Evolutionary conservation across 257 asterid species (phyloP).

Genomic region (Plantago major): DNA sequence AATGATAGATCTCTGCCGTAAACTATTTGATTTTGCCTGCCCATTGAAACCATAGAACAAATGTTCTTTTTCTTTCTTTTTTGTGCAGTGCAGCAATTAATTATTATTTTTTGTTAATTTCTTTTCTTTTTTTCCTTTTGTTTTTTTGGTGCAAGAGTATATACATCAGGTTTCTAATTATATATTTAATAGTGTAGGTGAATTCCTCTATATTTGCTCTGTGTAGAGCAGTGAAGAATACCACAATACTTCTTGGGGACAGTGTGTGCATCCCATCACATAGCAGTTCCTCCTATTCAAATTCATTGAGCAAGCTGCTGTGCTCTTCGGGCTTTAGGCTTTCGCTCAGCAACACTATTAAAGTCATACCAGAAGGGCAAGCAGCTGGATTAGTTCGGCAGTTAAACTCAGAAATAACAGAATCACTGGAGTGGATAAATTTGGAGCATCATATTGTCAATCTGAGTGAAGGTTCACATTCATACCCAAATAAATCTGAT

Average conservation of each 20-base stretch:
- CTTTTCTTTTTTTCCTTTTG: constrained; percentile 1
- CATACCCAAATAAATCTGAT: constrained; percentile 21
- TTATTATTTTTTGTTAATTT: no score
- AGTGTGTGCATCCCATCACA: constrained; percentile 25
- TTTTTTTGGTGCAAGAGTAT: constrained; percentile 14
- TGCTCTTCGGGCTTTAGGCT: constrained; percentile 63
- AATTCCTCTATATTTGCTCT: constrained; percentile 61
- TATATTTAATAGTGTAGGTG: constrained; percentile 52
- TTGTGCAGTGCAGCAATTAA: neutral
- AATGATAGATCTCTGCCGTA: no score
- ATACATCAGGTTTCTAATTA: constrained; percentile 26
- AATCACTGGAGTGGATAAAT: constrained; percentile 72
- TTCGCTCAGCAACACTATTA: constrained; percentile 66
- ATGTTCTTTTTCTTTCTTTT: constrained; percentile 3
- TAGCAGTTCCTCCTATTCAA: constrained; percentile 31
- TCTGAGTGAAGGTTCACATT: constrained; percentile 25
- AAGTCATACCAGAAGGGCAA: constrained; percentile 91
- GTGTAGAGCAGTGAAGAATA: constrained; percentile 66
- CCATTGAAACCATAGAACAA: no score
- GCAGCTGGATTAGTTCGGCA: constrained; percentile 67
- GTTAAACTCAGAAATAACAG: constrained; percentile 52
- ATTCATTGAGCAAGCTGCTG: constrained; percentile 53
- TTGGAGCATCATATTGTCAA: constrained; percentile 35
- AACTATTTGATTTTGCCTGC: no score
- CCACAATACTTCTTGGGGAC: constrained; percentile 29